These are phyloP conservation scores for Maudiozyma humilis DNA, from an alignment of 1,139 yeast genomes.

Conservation along the genomic window DNA sequence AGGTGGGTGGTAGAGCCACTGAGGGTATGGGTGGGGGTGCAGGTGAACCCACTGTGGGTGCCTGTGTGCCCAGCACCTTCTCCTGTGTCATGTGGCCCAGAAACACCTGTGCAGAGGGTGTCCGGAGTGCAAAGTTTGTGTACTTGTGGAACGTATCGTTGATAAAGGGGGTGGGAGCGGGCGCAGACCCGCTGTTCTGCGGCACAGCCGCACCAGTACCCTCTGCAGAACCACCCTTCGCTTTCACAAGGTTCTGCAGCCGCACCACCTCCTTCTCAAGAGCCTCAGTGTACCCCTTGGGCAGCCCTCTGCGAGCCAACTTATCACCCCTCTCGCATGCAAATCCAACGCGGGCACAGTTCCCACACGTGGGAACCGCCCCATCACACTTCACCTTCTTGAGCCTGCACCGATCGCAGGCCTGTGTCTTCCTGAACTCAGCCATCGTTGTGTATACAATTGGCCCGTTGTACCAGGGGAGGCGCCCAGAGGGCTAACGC, in stretches of 20 bases:
- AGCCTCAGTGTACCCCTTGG: slow-evolving; percentile 69
- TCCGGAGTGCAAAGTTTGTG: slow-evolving; percentile 16
- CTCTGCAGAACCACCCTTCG: not conserved
- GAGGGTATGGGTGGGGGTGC: too few species aligned
- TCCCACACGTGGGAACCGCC: slow-evolving; percentile 53
- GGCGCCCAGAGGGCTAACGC: too few species aligned
- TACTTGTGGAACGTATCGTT: slow-evolving; percentile 26
- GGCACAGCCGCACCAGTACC: not conserved
- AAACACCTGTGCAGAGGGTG: slow-evolving; percentile 10
- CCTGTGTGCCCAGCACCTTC: slow-evolving; percentile 6
- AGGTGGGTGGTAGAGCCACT: too few species aligned
- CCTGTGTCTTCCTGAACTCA: slow-evolving; percentile 36
- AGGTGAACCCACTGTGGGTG: too few species aligned
- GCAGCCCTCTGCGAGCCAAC: slow-evolving; percentile 62
- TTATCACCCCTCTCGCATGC: slow-evolving; percentile 67
- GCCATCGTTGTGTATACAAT: too few species aligned
- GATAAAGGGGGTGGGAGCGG: slow-evolving; percentile 18
- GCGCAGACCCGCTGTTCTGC: not conserved
- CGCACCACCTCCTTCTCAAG: slow-evolving; percentile 53
- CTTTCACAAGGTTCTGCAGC: slow-evolving; percentile 40
- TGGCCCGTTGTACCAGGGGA: too few species aligned
- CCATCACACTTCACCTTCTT: slow-evolving; percentile 76
- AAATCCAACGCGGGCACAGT: slow-evolving; percentile 55
- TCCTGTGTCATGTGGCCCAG: slow-evolving; percentile 27
- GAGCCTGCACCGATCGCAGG: slow-evolving; percentile 72